Evolutionary conservation across 2,329 filamentous ascomycete genomes (phyloP).

Genomic region (Fusarium sp.): DNA sequence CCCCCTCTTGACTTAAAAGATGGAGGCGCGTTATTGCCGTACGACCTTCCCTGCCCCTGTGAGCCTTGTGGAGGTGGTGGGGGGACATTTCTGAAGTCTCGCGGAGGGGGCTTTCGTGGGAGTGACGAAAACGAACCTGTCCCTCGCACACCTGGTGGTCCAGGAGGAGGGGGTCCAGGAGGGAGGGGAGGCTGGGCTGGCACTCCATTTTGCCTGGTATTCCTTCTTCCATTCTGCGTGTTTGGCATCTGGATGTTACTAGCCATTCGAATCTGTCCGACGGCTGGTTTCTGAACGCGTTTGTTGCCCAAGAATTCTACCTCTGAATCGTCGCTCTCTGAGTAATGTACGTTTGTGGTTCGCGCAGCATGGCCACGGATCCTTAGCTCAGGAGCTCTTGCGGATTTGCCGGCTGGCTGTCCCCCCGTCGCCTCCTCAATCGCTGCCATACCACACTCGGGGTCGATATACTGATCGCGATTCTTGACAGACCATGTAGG

Average conservation of each 20-base stretch:
- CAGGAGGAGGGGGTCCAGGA: constrained; percentile 52
- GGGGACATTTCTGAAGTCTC: constrained; percentile 47
- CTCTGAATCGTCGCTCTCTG: constrained; percentile 61
- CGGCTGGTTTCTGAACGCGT: constrained; percentile 46
- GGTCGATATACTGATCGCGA: constrained; percentile 61
- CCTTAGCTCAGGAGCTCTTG: constrained; percentile 47
- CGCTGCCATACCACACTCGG: constrained; percentile 53
- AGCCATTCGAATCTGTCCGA: constrained; percentile 54
- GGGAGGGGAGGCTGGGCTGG: constrained; percentile 53
- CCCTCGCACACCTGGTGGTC: constrained; percentile 41
- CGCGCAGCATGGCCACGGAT: constrained; percentile 51
- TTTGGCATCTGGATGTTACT: constrained; percentile 55
- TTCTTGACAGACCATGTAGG: constrained; percentile 66
- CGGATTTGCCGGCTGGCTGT: constrained; percentile 40
- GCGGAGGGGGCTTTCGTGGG: constrained; percentile 47
- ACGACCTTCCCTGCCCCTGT: constrained; percentile 21
- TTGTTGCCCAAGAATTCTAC: constrained; percentile 55
- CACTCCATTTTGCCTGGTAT: constrained; percentile 31
- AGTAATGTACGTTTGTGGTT: constrained; percentile 56
- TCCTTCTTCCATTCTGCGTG: constrained; percentile 29
- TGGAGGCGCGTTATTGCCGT: constrained; percentile 33
- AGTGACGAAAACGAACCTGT: constrained; percentile 44
- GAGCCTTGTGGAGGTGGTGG: constrained; percentile 41
- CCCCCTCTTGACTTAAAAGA: constrained; percentile 36
- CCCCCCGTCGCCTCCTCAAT: constrained; percentile 50